Evolutionary conservation across 805 yeast genomes (phyloP).

Genomic region (Candida takata): DNA sequence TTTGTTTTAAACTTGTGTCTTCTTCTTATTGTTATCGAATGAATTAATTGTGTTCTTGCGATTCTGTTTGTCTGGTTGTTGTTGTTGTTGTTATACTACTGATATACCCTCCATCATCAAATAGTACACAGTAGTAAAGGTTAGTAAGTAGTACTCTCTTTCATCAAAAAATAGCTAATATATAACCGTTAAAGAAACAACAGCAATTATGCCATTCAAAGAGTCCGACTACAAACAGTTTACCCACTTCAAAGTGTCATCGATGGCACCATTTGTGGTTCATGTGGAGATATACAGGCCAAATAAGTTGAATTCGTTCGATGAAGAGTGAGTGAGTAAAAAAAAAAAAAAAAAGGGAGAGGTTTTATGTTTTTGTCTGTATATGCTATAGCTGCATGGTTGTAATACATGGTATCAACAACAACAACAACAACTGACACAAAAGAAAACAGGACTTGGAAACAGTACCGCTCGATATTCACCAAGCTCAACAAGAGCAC

Average conservation of each 20-base stretch:
- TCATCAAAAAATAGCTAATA: no score
- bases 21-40: no score
- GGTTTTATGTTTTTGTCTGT: no score
- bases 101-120: not conserved
- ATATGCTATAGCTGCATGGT: no score
- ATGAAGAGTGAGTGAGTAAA: conserved; percentile 25
- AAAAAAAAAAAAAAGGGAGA: no score
- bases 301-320: conserved; percentile 49
- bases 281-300: conserved; percentile 62
- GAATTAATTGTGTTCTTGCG: not conserved
- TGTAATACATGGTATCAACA: no score
- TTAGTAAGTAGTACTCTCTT: no score
- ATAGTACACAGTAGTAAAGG: not conserved
- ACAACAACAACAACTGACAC: not conserved
- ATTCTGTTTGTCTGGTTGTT: not conserved
- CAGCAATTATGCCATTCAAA: not conserved
- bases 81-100: not conserved
- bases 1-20: no score
- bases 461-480: conserved; percentile 46
- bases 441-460: conserved; percentile 36
- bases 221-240: conserved; percentile 5
- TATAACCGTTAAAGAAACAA: no score
- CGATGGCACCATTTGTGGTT: conserved; percentile 29
- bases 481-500: conserved; percentile 32
- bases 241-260: conserved; percentile 16